These are phyloP conservation scores for Diaporthe humulicola DNA, from an alignment of 2,329 filamentous ascomycete species.

Conservation along the genomic window DNA sequence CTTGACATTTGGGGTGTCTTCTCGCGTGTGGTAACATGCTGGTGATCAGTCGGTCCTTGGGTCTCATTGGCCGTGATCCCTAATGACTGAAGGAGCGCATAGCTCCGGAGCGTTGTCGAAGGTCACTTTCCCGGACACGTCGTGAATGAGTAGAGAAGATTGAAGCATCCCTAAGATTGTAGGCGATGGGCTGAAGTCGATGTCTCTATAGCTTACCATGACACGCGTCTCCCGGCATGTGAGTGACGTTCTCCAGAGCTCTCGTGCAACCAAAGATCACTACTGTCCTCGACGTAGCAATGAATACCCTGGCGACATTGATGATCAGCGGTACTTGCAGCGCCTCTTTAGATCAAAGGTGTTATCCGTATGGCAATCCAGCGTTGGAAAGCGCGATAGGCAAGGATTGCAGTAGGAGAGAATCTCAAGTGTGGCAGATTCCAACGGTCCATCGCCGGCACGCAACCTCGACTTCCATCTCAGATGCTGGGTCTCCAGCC, in stretches of 20 bases:
- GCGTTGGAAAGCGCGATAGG: conserved; percentile 8
- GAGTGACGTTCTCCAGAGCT: not conserved
- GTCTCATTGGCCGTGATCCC: not conserved
- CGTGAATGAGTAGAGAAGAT: not conserved
- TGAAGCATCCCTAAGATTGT: not conserved
- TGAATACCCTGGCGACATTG: not conserved
- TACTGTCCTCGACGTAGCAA: not conserved
- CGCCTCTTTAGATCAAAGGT: not conserved
- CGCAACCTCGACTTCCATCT: not conserved
- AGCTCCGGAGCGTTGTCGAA: not conserved
- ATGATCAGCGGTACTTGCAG: not conserved
- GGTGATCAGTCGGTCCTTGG: not conserved
- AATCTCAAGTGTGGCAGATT: not conserved
- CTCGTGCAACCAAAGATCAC: not conserved
- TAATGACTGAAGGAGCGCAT: not conserved
- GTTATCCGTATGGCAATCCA: not conserved
- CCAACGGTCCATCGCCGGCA: not conserved
- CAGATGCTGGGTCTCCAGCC: not conserved
- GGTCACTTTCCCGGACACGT: not conserved
- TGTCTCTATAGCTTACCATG: too few relatives aligned
- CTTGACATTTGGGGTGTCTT: not conserved
- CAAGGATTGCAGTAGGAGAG: not conserved
- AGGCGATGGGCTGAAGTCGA: not conserved
- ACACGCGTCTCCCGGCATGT: not conserved
- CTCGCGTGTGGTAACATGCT: too few relatives aligned